Evolutionary conservation across 2,329 filamentous ascomycete genomes (phyloP).

Genomic region (Trichophyton schoenleinii): DNA sequence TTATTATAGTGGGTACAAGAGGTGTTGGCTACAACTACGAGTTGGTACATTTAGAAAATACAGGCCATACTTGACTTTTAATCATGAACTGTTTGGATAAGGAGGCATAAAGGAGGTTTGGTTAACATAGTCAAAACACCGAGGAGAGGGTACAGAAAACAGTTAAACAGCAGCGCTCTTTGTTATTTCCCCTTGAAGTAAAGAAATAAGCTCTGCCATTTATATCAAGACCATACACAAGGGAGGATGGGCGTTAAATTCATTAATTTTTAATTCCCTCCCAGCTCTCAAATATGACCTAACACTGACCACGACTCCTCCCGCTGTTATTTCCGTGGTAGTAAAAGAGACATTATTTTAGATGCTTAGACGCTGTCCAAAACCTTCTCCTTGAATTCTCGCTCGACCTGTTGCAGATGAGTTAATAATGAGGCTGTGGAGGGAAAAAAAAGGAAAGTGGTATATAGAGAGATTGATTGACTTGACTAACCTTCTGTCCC

Average conservation of each 20-base stretch:
- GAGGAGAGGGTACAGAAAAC: background rate
- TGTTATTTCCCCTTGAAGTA: background rate
- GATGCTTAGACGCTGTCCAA: constrained; percentile 70
- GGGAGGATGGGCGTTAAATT: background rate
- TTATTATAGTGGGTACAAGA: too few relatives aligned
- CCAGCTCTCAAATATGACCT: constrained; percentile 3
- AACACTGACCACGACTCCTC: constrained; percentile 1
- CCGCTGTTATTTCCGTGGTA: background rate
- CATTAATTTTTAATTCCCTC: constrained; percentile 3
- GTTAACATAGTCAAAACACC: constrained; percentile 1
- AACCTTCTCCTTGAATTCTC: constrained; percentile 98
- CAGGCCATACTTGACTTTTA: constrained; percentile 8
- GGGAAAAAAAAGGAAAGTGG: background rate
- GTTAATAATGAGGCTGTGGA: background rate
- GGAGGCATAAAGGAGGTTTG: background rate
- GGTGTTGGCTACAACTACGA: background rate
- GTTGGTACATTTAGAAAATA: background rate
- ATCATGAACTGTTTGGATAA: background rate
- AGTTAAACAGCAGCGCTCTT: constrained; percentile 1
- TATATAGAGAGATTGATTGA: constrained; percentile 6
- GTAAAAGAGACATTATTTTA: constrained; percentile 10
- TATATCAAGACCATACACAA: constrained; percentile 5
- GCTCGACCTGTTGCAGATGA: constrained; percentile 41
- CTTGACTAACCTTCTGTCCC: constrained; percentile 68
- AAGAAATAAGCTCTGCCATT: constrained; percentile 2